phyloP scores from a whole-genome alignment of 768 basidiomycete genomes.

The Coprinopsis cinerea region DNA sequence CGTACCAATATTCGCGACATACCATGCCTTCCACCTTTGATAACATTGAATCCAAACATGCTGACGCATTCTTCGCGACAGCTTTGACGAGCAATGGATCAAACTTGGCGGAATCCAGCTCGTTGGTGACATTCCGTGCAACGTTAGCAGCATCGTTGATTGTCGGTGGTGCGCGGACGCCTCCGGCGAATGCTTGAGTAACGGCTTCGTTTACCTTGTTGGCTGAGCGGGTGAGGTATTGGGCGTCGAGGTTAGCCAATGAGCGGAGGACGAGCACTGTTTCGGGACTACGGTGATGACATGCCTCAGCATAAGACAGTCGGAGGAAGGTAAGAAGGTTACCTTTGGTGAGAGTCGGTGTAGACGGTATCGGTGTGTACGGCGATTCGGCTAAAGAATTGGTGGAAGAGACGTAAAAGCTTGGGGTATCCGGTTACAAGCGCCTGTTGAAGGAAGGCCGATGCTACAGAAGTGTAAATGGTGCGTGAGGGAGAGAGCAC shows the following conservation, averaged over 20 bases:
- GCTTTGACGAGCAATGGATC: constrained; percentile 82
- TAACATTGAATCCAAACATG: constrained; percentile 64
- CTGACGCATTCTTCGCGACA: constrained; percentile 68
- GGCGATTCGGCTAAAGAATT: constrained; percentile 93
- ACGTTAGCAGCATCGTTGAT: constrained; percentile 71
- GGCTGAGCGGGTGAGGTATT: constrained; percentile 83
- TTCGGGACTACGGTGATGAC: constrained; percentile 62
- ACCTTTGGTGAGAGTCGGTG: constrained; percentile 81
- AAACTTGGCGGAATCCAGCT: constrained; percentile 87
- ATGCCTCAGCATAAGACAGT: constrained; percentile 5
- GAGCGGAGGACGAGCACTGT: constrained; percentile 84
- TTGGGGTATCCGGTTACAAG: constrained; percentile 82
- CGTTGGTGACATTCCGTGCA: constrained; percentile 77
- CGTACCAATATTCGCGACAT: constrained; percentile 20
- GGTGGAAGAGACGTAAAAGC: constrained; percentile 87
- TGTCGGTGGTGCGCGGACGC: constrained; percentile 64
- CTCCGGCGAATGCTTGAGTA: constrained; percentile 69
- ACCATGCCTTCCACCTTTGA: constrained; percentile 67
- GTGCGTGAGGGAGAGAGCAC: neutral
- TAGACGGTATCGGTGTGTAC: constrained; percentile 96
- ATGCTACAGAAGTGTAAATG: constrained; percentile 56
- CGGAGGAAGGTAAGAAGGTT: neutral
- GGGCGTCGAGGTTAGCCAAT: constrained; percentile 74
- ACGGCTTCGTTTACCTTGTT: constrained; percentile 82
- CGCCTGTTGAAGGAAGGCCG: constrained; percentile 87